phyloP scores from a whole-genome alignment of 75 land plant genomes.

The Larix kaempferi region DNA sequence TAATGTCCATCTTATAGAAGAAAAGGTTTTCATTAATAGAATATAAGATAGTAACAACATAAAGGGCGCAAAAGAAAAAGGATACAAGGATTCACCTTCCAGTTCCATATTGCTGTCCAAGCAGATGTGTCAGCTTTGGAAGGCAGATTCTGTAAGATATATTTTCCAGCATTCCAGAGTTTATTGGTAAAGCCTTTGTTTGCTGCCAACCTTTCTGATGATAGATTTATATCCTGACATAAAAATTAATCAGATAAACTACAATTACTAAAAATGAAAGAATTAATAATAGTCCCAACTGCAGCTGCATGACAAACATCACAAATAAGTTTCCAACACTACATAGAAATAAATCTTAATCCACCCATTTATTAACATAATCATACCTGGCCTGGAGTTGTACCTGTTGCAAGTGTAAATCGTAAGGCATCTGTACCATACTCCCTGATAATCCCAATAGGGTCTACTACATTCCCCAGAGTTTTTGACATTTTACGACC shows the following conservation, averaged over 20 bases:
- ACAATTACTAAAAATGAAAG: background rate
- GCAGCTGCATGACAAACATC: background rate
- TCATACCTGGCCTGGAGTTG: conserved; percentile 89
- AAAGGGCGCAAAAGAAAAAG: background rate
- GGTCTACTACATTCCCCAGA: conserved; percentile 94
- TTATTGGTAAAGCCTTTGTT: conserved; percentile 98
- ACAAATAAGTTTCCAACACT: background rate
- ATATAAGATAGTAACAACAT: background rate
- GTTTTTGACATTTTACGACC: conserved; percentile 98
- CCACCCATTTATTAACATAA: background rate
- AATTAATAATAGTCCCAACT: conserved; percentile 2
- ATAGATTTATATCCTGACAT: conserved; percentile 81
- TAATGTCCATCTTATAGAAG: background rate
- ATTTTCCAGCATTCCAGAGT: conserved; percentile 99
- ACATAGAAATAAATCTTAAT: background rate
- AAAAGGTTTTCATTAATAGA: background rate
- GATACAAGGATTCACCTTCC: conserved; percentile 30
- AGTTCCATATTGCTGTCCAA: conserved; percentile 42
- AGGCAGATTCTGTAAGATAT: conserved; percentile 82
- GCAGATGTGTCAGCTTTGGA: conserved; percentile 39
- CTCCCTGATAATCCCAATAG: conserved; percentile 76
- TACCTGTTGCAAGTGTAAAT: conserved; percentile 88
- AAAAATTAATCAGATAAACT: background rate
- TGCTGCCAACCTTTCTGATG: conserved; percentile 76
- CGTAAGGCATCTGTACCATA: conserved; percentile 98